Base-by-base conservation (phyloP, 495 filamentous ascomycete species). In the Podospora australis region DNA sequence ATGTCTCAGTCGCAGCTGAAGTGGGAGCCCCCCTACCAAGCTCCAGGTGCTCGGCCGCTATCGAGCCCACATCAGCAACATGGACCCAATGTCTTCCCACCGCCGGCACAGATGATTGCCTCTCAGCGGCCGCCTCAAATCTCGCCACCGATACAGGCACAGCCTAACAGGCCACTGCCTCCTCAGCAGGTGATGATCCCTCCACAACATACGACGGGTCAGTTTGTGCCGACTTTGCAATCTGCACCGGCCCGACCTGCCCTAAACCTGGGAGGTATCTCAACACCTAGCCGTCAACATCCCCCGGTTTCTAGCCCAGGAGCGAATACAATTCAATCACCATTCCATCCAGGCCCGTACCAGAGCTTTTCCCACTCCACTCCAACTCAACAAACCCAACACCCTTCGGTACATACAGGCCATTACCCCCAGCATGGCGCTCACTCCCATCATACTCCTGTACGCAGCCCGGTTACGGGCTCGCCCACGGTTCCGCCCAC, bases 11-110 rank as follows among this genome's bases (percentile, higher is more conserved):
- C 56, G 4, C 51, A 63, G 22, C 57, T 71, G 39, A 74, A 71
- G 57, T 76, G 72, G 73, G 75, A 78, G 47, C 70, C 68, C 6
- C 71, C 64, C 6, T 78, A 77, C 44, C 72, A 74, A 43, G 42
- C 48, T 28, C 23, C 55, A 4, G 40, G 46, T 23, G 57, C 52
- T 36, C 68, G 48, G 41, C 63, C 41, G n/a, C 46, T n/a, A 32
- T 23, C 26, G 39, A 54, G 9, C 39, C 47, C 35, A 25, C 44
- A 26, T 35, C 62, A 45, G 42, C 64, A 63, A 39, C 63, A 55
- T 16, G 40, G 36, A 48, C 61, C 39, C 16, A 41, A 22, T 10
- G 20, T 43, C 4, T 36, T 42, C 6, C 22, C 34, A 11, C 23
- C 34, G 0, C 40, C 32, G 4, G 41, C 46, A 4, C 46, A 49